These are phyloP conservation scores for Rhynchospora pubera DNA, from an alignment of 176 grass and related monocot species.

Conservation along the genomic window DNA sequence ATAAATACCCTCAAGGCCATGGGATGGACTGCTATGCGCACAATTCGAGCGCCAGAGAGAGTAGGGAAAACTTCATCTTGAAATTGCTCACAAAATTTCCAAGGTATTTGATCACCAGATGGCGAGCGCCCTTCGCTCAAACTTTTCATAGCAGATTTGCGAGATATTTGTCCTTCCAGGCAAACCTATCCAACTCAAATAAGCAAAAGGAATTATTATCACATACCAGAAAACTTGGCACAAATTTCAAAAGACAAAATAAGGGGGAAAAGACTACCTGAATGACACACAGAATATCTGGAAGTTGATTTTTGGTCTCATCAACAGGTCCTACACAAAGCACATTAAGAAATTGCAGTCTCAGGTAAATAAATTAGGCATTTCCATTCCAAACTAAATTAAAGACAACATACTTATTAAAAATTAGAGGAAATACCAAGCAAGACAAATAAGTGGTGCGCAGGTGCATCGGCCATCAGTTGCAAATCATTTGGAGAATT, in stretches of 20 bases:
- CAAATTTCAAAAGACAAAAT: background rate
- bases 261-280: slow-evolving; percentile 49
- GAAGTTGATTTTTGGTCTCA: slow-evolving; percentile 81
- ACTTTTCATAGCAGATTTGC: slow-evolving; percentile 79
- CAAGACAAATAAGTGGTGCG: slow-evolving; percentile 94
- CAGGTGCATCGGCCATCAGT: slow-evolving; percentile 96
- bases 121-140: slow-evolving; percentile 70
- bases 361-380: background rate
- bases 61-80: slow-evolving; percentile 92
- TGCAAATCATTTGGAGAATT: slow-evolving; percentile 99
- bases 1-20: slow-evolving; percentile 62
- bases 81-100: slow-evolving; percentile 98
- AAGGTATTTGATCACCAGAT: slow-evolving; percentile 93
- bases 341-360: slow-evolving; percentile 3
- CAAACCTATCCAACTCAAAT: slow-evolving; percentile 55
- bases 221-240: background rate
- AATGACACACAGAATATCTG: slow-evolving; percentile 94
- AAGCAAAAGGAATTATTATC: background rate
- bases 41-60: slow-evolving; percentile 88
- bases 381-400: background rate
- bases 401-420: background rate
- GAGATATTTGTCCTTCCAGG: slow-evolving; percentile 95
- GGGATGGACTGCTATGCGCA: slow-evolving; percentile 92
- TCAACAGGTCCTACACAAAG: slow-evolving; percentile 65
- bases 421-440: slow-evolving; percentile 54